Base-by-base conservation (phyloP, 371 early-diverging fungal genomes). In the Syncephalastrum monosporum region DNA sequence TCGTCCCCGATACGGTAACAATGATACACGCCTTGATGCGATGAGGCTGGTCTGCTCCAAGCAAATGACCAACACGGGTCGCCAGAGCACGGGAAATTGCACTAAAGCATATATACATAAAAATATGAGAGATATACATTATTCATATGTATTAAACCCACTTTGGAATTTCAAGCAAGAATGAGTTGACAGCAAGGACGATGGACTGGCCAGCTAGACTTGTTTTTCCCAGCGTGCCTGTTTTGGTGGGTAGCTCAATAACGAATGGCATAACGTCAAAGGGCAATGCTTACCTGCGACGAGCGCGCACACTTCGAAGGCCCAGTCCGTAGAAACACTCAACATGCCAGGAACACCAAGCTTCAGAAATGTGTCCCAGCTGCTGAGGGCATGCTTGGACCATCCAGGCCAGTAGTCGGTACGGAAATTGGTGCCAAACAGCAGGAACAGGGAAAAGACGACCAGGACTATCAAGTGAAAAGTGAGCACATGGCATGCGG, bases 261-360 rank as follows among this genome's bases (percentile, higher is more conserved):
- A 12, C 38, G 10, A 12, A 8, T 33, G 5, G 38, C 38, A 33
- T 33, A 33, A 10, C 7, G 38, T 33, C 17, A 13, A 16, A 43
- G 12, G 7, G 7, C n/a, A 44, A 15, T 16, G 17, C 3, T 51
- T 55, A 63, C 63, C 75, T 17, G 77, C 61, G 16, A 72, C 38
- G 12, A 77, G 60, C n/a, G 74, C 77, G 56, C 77, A 77, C 5
- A 77, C 66, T 63, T 77, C 77, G 50, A 77, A 77, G 1, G 77
- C 77, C 77, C 77, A 77, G 42, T 77, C 77, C 0, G 72, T 72
- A 1, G 72, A 65, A 1, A 74, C 68, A 55, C 77, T 77, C 15
- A 77, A 47, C 77, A 77, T 77, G 0, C 77, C 77, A 6, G 77
- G 77, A 52, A 77, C 63, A 27, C 74, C 77, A 27, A 77, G 62